Percentiles rank a stretch among this genome's conserved stretches.
These are phyloP conservation scores for Aspergillus fructus DNA, from an alignment of 2,329 filamentous ascomycete species.

Conservation along the genomic window DNA sequence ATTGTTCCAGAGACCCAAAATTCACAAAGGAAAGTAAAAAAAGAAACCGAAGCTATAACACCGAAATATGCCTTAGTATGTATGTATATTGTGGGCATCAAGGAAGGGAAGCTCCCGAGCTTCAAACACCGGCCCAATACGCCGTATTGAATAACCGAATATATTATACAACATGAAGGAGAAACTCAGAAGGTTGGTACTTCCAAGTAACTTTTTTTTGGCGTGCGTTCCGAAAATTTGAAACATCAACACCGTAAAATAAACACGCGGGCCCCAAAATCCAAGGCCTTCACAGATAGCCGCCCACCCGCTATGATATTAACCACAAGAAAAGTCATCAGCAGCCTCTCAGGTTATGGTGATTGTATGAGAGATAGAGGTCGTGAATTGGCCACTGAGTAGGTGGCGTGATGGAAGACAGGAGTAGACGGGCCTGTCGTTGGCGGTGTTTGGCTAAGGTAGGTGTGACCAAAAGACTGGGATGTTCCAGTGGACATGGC, in stretches of 20 bases:
- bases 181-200: constrained; percentile 6
- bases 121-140: constrained; percentile 17
- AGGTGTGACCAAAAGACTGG: constrained; percentile 30
- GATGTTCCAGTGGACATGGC: constrained; percentile 24
- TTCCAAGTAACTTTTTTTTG: constrained; percentile 6
- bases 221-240: background rate
- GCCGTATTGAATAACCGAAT: constrained; percentile 15
- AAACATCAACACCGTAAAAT: background rate
- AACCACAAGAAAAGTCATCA: constrained; percentile 14
- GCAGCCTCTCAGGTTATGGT: constrained; percentile 5
- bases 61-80: constrained; percentile 16
- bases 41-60: constrained; percentile 9
- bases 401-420: constrained; percentile 30
- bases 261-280: constrained; percentile 27
- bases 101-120: background rate
- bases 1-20: background rate
- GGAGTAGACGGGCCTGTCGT: constrained; percentile 38
- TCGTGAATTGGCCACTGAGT: constrained; percentile 27
- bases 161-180: constrained; percentile 20
- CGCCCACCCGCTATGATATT: constrained; percentile 12
- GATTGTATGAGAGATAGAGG: constrained; percentile 30
- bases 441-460: constrained; percentile 34
- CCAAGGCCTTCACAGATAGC: constrained; percentile 11
- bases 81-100: background rate
- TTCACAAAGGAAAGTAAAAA: constrained; percentile 1